Conservation (phyloP, 1,139 yeast species). For the Geotrichum citri-aurantii region DNA sequence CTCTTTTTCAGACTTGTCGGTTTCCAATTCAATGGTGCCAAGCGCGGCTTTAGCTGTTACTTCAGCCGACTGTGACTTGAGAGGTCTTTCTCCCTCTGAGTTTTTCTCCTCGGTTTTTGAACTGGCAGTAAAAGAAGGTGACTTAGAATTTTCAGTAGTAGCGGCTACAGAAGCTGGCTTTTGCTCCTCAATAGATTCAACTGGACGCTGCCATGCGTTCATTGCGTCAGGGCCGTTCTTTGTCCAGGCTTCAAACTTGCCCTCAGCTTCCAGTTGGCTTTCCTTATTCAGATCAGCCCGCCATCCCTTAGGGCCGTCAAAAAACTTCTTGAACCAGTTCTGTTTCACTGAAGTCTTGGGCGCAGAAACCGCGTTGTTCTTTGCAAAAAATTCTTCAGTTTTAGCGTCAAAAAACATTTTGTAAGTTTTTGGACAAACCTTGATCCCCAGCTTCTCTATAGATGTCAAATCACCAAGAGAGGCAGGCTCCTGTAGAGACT, state of each 20-base stretch:
- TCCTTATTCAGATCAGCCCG: slow-evolving; percentile 30
- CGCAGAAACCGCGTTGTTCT: slow-evolving; percentile 21
- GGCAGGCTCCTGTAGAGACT: slow-evolving; percentile 19
- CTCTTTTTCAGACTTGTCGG: background rate
- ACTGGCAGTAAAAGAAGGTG: background rate
- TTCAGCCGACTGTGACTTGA: background rate
- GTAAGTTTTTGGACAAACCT: slow-evolving; percentile 74
- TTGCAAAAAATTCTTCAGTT: slow-evolving; percentile 73
- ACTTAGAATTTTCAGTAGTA: background rate
- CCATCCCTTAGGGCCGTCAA: slow-evolving; percentile 38
- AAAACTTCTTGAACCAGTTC: slow-evolving; percentile 24
- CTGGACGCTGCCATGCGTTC: background rate
- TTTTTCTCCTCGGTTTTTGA: background rate
- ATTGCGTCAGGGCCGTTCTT: slow-evolving; percentile 1
- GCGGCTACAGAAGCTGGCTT: background rate
- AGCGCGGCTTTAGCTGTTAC: background rate
- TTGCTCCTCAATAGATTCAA: background rate
- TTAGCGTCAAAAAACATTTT: slow-evolving; percentile 73
- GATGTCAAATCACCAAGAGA: slow-evolving; percentile 18
- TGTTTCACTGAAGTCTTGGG: slow-evolving; percentile 22
- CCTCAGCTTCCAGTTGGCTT: slow-evolving; percentile 29
- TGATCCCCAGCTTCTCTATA: slow-evolving; percentile 67
- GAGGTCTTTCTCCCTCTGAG: background rate
- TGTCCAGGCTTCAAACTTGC: slow-evolving; percentile 16
- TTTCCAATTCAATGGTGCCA: background rate